Base-by-base conservation (phyloP, 164 flowering plant genomes). In the Magnolia kwangsiensis region DNA sequence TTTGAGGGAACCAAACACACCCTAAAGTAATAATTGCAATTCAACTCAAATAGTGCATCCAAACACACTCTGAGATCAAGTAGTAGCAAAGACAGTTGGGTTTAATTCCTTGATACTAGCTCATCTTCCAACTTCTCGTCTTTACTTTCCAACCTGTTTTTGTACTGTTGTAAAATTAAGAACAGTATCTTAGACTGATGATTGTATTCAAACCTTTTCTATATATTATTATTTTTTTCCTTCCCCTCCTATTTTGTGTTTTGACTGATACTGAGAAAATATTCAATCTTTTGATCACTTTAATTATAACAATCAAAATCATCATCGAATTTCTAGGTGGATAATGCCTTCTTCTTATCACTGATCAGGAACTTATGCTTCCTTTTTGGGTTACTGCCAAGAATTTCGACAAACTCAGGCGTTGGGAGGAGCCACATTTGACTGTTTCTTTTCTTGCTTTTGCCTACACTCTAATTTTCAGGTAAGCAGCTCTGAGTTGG, bases 351-450 rank as follows among this genome's bases (percentile, higher is more conserved):
- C 27, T 29, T 24, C 63, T 78, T 50, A 13, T 75, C 61, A 50
- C 51, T 45, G 63, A 50, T 7, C 90, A 96, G 99, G 99, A 96
- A 86, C 91, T 96, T 64, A 61, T 93, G 77, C 88, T 96, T 82
- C 99, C 99, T 55, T 69, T 92, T 70, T 81, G 85, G 1, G 63
- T 86, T 45, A 76, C 73, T 67, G 87, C 82, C 61, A 83, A 83
- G 76, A 86, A 83, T 63, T 86, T 92, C 80, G 95, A 91, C 24
- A 89, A 84, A 67, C 95, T 96, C 63, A 83, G 95, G 83, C 87
- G 85, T 67, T 96, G 99, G 99, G 94, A 96, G 83, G 89, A 93
- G 82, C 99, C 99, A 65, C 87, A 84, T 51, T 77, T 87, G 79
- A 92, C 99, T 14, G 75, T 89, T 71, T 86, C 95, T 50, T 93